phyloP scores from a whole-genome alignment of 1,139 yeast genomes.

The Pichia kudriavzevii region DNA sequence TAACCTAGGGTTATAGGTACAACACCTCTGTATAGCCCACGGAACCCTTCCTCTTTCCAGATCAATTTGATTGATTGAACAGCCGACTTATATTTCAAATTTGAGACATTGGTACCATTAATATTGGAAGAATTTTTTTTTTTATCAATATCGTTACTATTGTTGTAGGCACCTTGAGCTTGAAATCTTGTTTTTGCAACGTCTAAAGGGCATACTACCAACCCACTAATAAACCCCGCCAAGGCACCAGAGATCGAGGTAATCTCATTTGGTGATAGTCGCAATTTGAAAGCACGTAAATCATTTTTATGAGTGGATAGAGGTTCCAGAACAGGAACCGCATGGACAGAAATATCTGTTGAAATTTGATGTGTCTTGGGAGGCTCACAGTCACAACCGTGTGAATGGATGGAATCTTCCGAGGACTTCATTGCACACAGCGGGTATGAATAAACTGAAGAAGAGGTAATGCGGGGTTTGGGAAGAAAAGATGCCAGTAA shows the following conservation, averaged over 20 bases:
- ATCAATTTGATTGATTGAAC: conserved; percentile 54
- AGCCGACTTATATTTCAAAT: conserved; percentile 46
- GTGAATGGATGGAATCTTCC: not conserved
- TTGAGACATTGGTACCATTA: no score
- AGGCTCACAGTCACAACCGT: conserved; percentile 6
- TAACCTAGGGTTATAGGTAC: conserved; percentile 90
- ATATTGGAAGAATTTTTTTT: conserved; percentile 17
- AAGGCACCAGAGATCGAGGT: conserved; percentile 77
- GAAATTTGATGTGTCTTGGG: conserved; percentile 15
- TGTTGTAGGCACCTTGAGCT: conserved; percentile 71
- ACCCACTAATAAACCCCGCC: conserved; percentile 86
- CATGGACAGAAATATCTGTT: conserved; percentile 15
- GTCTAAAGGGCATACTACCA: conserved; percentile 88
- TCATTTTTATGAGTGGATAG: conserved; percentile 13
- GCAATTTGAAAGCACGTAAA: conserved; percentile 11
- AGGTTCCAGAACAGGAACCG: conserved; percentile 16
- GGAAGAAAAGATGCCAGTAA: no score
- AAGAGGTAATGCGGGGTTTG: not conserved
- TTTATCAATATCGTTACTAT: conserved; percentile 4
- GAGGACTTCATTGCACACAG: not conserved
- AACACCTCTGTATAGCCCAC: conserved; percentile 84
- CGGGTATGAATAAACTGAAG: not conserved
- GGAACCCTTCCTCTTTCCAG: conserved; percentile 64
- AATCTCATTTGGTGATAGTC: conserved; percentile 31
- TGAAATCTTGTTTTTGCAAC: conserved; percentile 91